phyloP scores from a whole-genome alignment of 2,329 filamentous ascomycete species.

The Aspergillus aculeatinus region DNA sequence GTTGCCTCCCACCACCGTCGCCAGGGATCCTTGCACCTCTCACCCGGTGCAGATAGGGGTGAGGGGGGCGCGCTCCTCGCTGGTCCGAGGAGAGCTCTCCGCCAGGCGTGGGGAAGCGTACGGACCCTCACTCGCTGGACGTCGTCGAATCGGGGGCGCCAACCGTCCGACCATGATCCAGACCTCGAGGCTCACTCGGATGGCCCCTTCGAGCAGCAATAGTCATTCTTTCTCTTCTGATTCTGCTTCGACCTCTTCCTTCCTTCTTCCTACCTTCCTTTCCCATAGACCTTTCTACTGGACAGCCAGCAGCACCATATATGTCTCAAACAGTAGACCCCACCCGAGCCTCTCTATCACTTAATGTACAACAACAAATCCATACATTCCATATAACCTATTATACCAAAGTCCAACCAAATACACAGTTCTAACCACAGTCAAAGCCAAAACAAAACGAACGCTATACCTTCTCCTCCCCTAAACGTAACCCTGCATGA shows the following conservation, averaged over 20 bases:
- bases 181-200: slow-evolving; percentile 16
- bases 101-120: slow-evolving; percentile 26
- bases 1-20: slow-evolving; percentile 1
- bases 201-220: not conserved
- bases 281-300: not conserved
- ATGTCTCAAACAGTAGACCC: not conserved
- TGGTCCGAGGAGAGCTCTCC: slow-evolving; percentile 28
- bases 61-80: slow-evolving; percentile 22
- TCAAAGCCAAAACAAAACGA: too few relatives aligned
- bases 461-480: too few relatives aligned
- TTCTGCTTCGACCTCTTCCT: not conserved
- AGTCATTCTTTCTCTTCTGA: not conserved
- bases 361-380: not conserved
- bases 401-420: too few relatives aligned
- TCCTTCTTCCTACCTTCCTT: not conserved
- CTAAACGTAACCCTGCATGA: too few relatives aligned
- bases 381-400: not conserved
- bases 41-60: slow-evolving; percentile 1
- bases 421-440: too few relatives aligned
- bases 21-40: not conserved
- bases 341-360: not conserved
- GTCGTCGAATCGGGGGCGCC: slow-evolving; percentile 7
- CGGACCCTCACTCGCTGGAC: slow-evolving; percentile 27
- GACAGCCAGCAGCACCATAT: not conserved
- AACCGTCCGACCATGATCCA: not conserved